Base-by-base conservation (phyloP, 2,329 filamentous ascomycete species). In the Ophiostoma tasmaniense region DNA sequence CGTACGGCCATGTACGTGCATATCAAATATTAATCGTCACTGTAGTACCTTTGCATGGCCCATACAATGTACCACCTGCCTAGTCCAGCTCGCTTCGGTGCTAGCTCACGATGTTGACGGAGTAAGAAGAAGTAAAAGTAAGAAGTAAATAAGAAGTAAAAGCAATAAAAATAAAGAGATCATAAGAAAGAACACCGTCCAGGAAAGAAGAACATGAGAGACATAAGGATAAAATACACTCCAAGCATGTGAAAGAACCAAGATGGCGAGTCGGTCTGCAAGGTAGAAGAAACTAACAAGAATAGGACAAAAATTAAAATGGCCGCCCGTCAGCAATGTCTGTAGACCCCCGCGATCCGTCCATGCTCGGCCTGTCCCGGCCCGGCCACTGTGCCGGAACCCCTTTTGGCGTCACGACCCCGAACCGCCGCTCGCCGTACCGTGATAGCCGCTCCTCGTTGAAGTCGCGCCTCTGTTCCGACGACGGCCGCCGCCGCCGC, bases 371-470 rank as follows among this genome's bases (percentile, higher is more conserved):
- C 8, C 50, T 22, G 22, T 55, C 50, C 50, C 22, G 50, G 50
- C 22, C 50, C 8, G 50, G 50, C 50, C 50, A 55, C n/a, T 55
- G 50, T 10, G 50, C 3, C 11, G n/a, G 50, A 11, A 55, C 50
- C 1, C 42, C 42, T 6, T 20, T 20, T 0, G n/a, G 50, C 3
- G 70, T 70, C 10, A 71, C 66, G 42, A 71, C 70, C 0, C 72
- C 72, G 66, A 71, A 72, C n/a, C 76, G 64, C 69, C 70, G 68
- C 42, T 74, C 74, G 61, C 74, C 72, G 50, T 76, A 75, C 68
- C 73, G 72, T 20, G 73, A 75, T 17, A 75, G 71, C 42, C 74
- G 71, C 66, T 74, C 75, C 62, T 75, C 73, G 66, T 72, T 72
- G 42, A 73, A 75, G 70, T 74, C 73, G 1, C 73, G 68, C 37